phyloP scores from a whole-genome alignment of 345 rosid species.

The Cardamine resedifolia region DNA sequence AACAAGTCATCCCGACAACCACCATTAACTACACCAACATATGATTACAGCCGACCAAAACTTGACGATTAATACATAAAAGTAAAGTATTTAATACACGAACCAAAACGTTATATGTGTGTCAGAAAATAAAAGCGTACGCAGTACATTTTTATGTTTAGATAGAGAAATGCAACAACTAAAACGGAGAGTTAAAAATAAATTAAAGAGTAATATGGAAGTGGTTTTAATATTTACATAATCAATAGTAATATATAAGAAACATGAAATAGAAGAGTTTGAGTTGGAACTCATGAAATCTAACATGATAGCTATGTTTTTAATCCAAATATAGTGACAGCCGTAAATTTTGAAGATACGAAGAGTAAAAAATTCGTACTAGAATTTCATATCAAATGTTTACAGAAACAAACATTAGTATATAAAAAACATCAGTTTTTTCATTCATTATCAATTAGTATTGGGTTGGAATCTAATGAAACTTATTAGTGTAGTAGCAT shows the following conservation, averaged over 20 bases:
- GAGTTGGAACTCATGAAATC: too few species aligned
- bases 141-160: not conserved
- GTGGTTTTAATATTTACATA: not conserved
- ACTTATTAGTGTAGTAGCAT: not conserved
- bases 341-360: too few species aligned
- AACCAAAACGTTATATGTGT: conserved; percentile 15
- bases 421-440: too few species aligned
- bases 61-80: conserved; percentile 17
- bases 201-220: not conserved
- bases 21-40: conserved; percentile 19
- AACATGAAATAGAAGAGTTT: too few species aligned
- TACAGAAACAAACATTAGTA: not conserved
- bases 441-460: not conserved
- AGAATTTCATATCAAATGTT: too few species aligned
- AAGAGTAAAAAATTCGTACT: too few species aligned
- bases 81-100: not conserved
- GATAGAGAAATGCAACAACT: conserved; percentile 9
- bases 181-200: not conserved
- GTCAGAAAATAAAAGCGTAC: not conserved
- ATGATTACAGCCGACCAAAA: conserved; percentile 21
- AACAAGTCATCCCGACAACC: conserved; percentile 12
- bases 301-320: not conserved
- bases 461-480: not conserved
- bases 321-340: too few species aligned
- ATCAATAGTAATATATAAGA: too few species aligned